phyloP scores from a whole-genome alignment of 2,329 filamentous ascomycete species.

The Venturia nashicola region DNA sequence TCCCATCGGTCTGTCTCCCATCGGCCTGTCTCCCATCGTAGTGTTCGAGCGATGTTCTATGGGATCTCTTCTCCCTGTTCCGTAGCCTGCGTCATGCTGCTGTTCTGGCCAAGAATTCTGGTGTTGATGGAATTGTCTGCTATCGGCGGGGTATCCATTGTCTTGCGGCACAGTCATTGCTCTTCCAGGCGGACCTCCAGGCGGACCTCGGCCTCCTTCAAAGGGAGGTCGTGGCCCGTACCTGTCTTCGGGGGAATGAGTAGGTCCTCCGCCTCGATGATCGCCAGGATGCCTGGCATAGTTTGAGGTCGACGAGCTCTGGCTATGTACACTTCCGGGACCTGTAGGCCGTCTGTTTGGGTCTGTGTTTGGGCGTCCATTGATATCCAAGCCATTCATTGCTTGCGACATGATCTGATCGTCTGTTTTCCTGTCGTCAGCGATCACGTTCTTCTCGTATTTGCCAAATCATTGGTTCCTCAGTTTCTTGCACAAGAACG shows the following conservation, averaged over 20 bases:
- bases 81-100: slow-evolving; percentile 5
- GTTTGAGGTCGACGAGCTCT: not conserved
- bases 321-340: not conserved
- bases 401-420: slow-evolving; percentile 10
- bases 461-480: not conserved
- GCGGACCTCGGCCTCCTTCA: slow-evolving; percentile 3
- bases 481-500: not conserved
- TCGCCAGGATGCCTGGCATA: not conserved
- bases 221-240: not conserved
- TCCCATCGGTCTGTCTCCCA: slow-evolving; percentile 6
- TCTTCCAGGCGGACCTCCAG: slow-evolving; percentile 13
- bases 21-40: slow-evolving; percentile 2
- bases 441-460: not conserved
- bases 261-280: slow-evolving; percentile 6
- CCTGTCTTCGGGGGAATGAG: not conserved
- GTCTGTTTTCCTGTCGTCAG: slow-evolving; percentile 12
- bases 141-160: slow-evolving; percentile 23
- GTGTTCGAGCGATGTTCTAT: slow-evolving; percentile 7
- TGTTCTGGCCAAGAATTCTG: slow-evolving; percentile 19
- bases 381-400: slow-evolving; percentile 5
- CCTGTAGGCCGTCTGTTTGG: not conserved
- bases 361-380: slow-evolving; percentile 7
- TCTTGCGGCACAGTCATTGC: slow-evolving; percentile 27
- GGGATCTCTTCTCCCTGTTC: slow-evolving; percentile 4
- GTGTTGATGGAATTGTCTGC: slow-evolving; percentile 23